Evolutionary conservation across 1,284 basidiomycete genomes (phyloP).

Genomic region (Mycosarcoma mackinlayi): DNA sequence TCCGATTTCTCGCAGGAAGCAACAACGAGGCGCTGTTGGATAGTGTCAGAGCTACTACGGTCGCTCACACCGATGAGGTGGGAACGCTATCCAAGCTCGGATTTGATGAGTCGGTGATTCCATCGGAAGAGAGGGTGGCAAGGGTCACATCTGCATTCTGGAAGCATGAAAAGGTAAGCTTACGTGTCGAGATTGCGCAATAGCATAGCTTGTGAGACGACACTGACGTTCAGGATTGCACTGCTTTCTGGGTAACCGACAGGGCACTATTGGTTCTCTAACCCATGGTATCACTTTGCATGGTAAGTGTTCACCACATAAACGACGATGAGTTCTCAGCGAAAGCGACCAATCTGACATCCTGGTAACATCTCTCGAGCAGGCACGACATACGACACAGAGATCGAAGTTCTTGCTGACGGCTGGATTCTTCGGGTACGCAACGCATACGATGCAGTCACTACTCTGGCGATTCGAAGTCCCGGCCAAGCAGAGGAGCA

Average conservation of each 20-base stretch:
- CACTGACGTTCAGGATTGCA: background rate
- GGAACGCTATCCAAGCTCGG: conserved; percentile 34
- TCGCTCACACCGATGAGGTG: conserved; percentile 27
- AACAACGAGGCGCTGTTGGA: conserved; percentile 24
- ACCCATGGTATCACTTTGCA: conserved; percentile 48
- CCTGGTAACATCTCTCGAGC: background rate
- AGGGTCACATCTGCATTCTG: conserved; percentile 45
- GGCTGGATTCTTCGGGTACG: conserved; percentile 46
- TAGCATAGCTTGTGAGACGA: no score
- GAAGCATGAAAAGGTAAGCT: conserved; percentile 35
- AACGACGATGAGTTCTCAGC: no score
- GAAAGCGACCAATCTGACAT: background rate
- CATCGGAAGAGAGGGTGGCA: conserved; percentile 27
- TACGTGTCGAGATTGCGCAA: no score
- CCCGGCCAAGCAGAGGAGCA: conserved; percentile 22
- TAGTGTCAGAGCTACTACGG: conserved; percentile 24
- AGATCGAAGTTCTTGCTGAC: conserved; percentile 51
- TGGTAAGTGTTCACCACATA: conserved; percentile 14
- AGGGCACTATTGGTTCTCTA: conserved; percentile 38
- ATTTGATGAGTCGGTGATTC: conserved; percentile 37
- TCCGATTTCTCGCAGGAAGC: conserved; percentile 41
- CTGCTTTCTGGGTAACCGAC: background rate
- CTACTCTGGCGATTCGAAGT: conserved; percentile 23
- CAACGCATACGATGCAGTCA: conserved; percentile 28
- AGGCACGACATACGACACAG: conserved; percentile 36